These are phyloP conservation scores for Mycosphaerella arachidis DNA, from an alignment of 2,329 filamentous ascomycete species.

Conservation along the genomic window DNA sequence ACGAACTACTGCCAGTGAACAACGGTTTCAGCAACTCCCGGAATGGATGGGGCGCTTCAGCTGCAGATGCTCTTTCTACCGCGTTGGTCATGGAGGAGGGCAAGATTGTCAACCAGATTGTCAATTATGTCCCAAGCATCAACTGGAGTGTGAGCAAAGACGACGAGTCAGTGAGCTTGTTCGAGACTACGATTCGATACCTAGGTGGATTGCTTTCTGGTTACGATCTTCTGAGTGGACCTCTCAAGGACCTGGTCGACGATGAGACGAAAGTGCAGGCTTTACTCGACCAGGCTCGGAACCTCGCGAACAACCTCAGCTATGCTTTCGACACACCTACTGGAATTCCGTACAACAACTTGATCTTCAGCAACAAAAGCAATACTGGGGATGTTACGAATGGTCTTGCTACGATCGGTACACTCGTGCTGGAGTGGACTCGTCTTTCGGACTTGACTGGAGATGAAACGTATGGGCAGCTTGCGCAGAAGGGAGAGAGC, in stretches of 20 bases:
- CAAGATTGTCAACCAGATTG: conserved; percentile 64
- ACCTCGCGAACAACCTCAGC: conserved; percentile 67
- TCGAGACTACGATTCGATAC: conserved; percentile 89
- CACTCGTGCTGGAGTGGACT: conserved; percentile 79
- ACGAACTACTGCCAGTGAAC: conserved; percentile 60
- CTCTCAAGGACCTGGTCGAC: conserved; percentile 38
- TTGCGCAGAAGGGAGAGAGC: conserved; percentile 63
- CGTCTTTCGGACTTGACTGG: conserved; percentile 71
- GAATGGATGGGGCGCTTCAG: conserved; percentile 81
- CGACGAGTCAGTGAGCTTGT: conserved; percentile 62
- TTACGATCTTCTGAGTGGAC: conserved; percentile 69
- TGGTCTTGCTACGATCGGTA: conserved; percentile 71
- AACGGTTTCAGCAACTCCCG: conserved; percentile 63
- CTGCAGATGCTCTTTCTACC: conserved; percentile 76
- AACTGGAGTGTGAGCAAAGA: conserved; percentile 72
- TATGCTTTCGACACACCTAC: conserved; percentile 73
- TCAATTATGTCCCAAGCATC: conserved; percentile 65
- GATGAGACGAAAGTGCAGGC: conserved; percentile 47
- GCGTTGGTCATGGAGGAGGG: conserved; percentile 71
- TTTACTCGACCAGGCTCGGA: conserved; percentile 63
- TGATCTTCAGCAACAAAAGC: conserved; percentile 53
- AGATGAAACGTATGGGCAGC: conserved; percentile 59
- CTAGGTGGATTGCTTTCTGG: conserved; percentile 73
- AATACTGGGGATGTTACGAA: conserved; percentile 54
- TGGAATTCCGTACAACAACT: conserved; percentile 67